phyloP scores from a whole-genome alignment of 352 stramenopile species.

The Phytophthora pini region DNA sequence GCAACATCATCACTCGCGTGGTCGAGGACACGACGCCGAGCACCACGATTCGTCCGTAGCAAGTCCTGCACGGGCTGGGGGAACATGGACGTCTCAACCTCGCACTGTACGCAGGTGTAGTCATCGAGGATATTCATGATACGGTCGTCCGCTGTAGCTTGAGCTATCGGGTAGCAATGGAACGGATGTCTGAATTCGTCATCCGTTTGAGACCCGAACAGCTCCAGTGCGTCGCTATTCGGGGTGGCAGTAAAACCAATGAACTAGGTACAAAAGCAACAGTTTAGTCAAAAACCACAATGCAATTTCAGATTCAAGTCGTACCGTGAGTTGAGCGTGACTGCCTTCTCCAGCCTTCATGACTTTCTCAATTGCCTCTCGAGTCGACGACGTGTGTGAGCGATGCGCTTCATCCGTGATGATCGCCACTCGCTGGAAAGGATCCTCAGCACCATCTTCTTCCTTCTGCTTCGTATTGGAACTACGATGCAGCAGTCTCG shows the following conservation, averaged over 20 bases:
- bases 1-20: constrained; percentile 63
- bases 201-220: constrained; percentile 59
- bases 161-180: constrained; percentile 75
- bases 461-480: constrained; percentile 13
- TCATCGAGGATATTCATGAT: constrained; percentile 73
- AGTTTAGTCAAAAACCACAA: constrained; percentile 5
- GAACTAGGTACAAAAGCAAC: constrained; percentile 51
- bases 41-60: constrained; percentile 30
- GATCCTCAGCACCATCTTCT: background rate
- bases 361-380: constrained; percentile 72
- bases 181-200: constrained; percentile 49
- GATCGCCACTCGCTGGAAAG: constrained; percentile 74
- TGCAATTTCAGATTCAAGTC: background rate
- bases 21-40: constrained; percentile 61
- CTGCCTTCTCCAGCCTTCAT: constrained; percentile 55
- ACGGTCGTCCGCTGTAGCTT: constrained; percentile 56
- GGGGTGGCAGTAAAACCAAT: constrained; percentile 85
- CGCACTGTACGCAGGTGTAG: constrained; percentile 64
- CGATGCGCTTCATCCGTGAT: constrained; percentile 88
- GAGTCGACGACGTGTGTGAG: constrained; percentile 72
- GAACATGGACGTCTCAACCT: constrained; percentile 64
- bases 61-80: constrained; percentile 44
- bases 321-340: constrained; percentile 50
- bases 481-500: constrained; percentile 66
- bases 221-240: constrained; percentile 62